Conservation (phyloP, 352 stramenopile species). For the Globisporangium uncinulatum region DNA sequence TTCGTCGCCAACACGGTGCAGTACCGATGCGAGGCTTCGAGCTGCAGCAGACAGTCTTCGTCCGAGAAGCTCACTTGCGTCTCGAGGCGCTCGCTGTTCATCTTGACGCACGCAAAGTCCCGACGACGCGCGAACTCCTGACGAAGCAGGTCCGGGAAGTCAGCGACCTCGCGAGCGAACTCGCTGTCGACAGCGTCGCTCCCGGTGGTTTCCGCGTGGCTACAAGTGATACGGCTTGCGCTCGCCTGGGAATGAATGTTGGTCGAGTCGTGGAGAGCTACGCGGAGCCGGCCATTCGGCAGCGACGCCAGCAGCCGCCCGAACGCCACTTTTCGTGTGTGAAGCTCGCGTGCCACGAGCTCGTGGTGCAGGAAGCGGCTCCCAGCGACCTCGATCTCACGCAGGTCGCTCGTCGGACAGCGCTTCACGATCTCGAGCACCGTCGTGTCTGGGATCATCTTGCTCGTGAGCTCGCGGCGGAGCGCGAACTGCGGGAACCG, state of each 20-base stretch:
- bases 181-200: conserved; percentile 20
- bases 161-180: conserved; percentile 29
- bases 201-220: not conserved
- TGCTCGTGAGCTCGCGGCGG: conserved; percentile 65
- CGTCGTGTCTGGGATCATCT: conserved; percentile 62
- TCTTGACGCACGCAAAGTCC: conserved; percentile 68
- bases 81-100: conserved; percentile 53
- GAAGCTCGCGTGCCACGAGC: conserved; percentile 49
- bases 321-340: conserved; percentile 55
- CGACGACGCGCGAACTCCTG: conserved; percentile 55
- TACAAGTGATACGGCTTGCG: not conserved
- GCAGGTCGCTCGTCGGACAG: conserved; percentile 39
- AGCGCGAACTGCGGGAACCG: conserved; percentile 59
- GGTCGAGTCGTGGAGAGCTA: conserved; percentile 13
- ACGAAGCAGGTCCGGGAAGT: conserved; percentile 55
- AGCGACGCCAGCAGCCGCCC: conserved; percentile 41
- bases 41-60: conserved; percentile 66
- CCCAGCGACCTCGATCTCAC: conserved; percentile 38
- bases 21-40: conserved; percentile 59
- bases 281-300: conserved; percentile 53
- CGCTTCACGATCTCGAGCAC: conserved; percentile 59
- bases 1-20: conserved; percentile 72
- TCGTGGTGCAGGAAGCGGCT: conserved; percentile 53
- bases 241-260: not conserved
- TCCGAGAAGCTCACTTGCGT: conserved; percentile 63